These are phyloP conservation scores for Termitomyces sp. DNA, from an alignment of 768 basidiomycete genomes.

Conservation along the genomic window DNA sequence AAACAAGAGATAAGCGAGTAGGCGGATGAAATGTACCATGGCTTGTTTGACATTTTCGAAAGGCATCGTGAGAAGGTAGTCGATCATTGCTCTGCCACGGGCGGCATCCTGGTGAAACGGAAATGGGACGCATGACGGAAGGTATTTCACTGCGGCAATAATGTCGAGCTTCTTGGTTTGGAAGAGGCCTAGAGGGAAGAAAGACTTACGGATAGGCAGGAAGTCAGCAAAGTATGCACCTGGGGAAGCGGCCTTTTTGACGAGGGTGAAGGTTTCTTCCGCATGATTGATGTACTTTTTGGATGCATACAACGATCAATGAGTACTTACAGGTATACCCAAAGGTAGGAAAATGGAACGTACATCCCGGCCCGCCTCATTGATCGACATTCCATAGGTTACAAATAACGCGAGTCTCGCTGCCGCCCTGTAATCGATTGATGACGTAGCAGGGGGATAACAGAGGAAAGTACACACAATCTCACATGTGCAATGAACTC, in stretches of 20 bases:
- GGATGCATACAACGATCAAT: background rate
- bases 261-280: background rate
- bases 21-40: background rate
- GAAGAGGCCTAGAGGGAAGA: background rate
- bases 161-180: background rate
- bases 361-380: background rate
- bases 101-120: background rate
- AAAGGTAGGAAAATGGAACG: background rate
- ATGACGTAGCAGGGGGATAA: too few species aligned
- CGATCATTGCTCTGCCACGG: background rate
- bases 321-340: background rate
- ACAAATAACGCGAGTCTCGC: background rate
- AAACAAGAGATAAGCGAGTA: background rate
- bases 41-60: background rate
- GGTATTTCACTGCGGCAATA: background rate
- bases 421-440: background rate
- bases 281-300: background rate
- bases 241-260: background rate
- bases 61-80: background rate
- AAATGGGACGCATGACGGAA: background rate
- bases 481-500: background rate
- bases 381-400: background rate
- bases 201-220: background rate
- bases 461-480: background rate
- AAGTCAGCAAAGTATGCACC: background rate